A percentile compares a stretch with the other conserved stretches of the same genome.
phyloP scores from a whole-genome alignment of 371 early-diverging fungal genomes.

The Mortierella polycephala region DNA sequence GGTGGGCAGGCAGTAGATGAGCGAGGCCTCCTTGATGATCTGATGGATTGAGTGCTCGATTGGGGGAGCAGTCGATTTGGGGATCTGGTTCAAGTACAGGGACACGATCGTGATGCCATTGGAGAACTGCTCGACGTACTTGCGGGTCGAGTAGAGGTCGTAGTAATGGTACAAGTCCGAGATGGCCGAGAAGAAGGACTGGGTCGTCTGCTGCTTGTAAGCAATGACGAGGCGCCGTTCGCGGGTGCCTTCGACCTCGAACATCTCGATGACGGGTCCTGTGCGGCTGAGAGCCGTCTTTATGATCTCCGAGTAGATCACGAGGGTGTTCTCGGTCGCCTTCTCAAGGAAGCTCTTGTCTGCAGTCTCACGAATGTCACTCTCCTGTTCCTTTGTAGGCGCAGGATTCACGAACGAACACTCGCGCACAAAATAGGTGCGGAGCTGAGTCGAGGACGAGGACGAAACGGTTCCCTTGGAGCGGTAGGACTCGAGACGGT shows the following conservation, averaged over 20 bases:
- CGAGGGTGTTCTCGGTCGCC: conserved; percentile 91
- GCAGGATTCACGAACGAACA: conserved; percentile 89
- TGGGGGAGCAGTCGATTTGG: conserved; percentile 82
- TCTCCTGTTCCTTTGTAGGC: conserved; percentile 80
- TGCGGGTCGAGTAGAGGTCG: conserved; percentile 92
- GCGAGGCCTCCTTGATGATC: conserved; percentile 95
- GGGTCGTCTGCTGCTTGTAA: conserved; percentile 88
- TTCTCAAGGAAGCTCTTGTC: conserved; percentile 93
- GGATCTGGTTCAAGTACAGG: conserved; percentile 89
- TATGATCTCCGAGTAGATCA: conserved; percentile 88
- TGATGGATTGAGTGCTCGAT: conserved; percentile 93
- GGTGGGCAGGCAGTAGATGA: conserved; percentile 95
- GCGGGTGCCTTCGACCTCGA: conserved; percentile 82
- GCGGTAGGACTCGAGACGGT: conserved; percentile 95
- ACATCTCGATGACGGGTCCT: conserved; percentile 95
- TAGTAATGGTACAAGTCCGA: conserved; percentile 98
- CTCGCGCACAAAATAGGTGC: conserved; percentile 93
- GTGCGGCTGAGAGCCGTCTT: conserved; percentile 83
- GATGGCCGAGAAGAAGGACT: conserved; percentile 93
- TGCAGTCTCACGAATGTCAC: conserved; percentile 86
- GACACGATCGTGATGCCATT: conserved; percentile 96
- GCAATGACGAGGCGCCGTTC: conserved; percentile 95
- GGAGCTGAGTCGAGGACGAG: conserved; percentile 85
- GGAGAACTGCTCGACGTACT: conserved; percentile 99
- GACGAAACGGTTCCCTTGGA: conserved; percentile 91